phyloP scores from a whole-genome alignment of 2,329 filamentous ascomycete species.

The Pseudogymnoascus sp. region DNA sequence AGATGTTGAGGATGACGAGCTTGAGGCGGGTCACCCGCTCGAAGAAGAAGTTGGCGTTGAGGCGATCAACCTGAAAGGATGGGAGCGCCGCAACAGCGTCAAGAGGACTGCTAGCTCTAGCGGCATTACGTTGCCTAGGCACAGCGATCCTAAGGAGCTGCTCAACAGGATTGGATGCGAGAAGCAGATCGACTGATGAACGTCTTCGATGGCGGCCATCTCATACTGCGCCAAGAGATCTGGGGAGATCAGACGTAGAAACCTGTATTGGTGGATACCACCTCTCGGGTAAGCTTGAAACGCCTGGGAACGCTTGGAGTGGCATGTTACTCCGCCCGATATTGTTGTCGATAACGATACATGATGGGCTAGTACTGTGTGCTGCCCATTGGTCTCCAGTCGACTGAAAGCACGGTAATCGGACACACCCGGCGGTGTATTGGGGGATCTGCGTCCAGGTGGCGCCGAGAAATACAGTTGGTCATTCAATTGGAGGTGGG shows the following conservation, averaged over 20 bases:
- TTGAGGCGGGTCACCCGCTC: slow-evolving; percentile 34
- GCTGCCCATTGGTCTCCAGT: not conserved
- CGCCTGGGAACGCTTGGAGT: not conserved
- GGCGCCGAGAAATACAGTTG: not conserved
- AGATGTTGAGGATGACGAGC: slow-evolving; percentile 40
- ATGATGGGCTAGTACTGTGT: not conserved
- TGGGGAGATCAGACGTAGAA: not conserved
- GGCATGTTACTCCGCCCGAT: not conserved
- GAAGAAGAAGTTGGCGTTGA: slow-evolving; percentile 73
- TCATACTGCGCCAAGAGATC: slow-evolving; percentile 5
- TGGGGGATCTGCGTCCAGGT: not conserved
- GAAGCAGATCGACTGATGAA: slow-evolving; percentile 23
- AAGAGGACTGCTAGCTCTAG: slow-evolving; percentile 24
- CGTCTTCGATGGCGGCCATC: not conserved
- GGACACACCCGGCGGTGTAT: not conserved
- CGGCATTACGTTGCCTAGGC: slow-evolving; percentile 27
- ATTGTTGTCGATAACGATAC: not conserved
- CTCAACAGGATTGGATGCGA: slow-evolving; percentile 30
- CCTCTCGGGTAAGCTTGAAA: not conserved
- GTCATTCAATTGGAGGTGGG: not conserved
- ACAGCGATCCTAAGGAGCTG: slow-evolving; percentile 27
- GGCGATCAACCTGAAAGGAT: slow-evolving; percentile 51
- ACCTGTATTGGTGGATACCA: not conserved
- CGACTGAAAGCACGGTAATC: not conserved
- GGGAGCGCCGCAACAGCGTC: slow-evolving; percentile 17